Base-by-base conservation (phyloP, 2,329 filamentous ascomycete genomes). In the Colletotrichum sp. region DNA sequence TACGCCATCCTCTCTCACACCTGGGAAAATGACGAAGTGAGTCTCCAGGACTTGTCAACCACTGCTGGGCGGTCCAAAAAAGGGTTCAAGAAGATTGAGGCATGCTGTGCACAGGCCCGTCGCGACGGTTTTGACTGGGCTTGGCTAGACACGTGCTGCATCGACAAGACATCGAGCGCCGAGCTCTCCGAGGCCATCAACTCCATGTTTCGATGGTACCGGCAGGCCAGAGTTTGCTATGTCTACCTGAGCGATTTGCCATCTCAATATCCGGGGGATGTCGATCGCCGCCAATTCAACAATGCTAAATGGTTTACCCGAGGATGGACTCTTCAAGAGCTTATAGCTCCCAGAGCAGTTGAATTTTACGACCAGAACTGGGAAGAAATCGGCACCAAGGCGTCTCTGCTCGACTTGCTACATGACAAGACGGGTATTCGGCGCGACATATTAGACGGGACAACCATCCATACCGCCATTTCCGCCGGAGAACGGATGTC, bases 1-100 rank as follows among this genome's bases (percentile, higher is more conserved):
- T 83, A 83, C 70, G 82, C 80, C 61, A 82, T 83, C 57, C 73
- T 83, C 12, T 83, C 82, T 16, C 82, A 83, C 75, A 82, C 81
- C n/a, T 82, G 81, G 79, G 79, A 76, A 12, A 48, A 77, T 4
- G 81, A 82, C 6, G 82, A 83, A 64, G 79, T 82, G 36, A 79
- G 77, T 6, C 78, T 79, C 57, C 78, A 79, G 43, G 72, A 74
- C 30, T 14, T 74, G 8, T 16, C 59, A 7, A 34, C 21, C n/a
- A 39, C 9, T 30, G 63, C 10, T 39, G 63, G 2, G 43, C 43
- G 43, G 43, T 52, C 43, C 68, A 66, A 30, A 52, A 30, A 67
- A 3, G 78, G 78, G 5, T 80, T 77, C 43, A 30, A 16, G n/a
- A 82, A 83, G 72, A 68, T 82, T 9, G 26, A 74, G 10, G 66